Conservation (phyloP, 2,329 filamentous ascomycete species). For the Ophiocordyceps camponoti-saundersi region DNA sequence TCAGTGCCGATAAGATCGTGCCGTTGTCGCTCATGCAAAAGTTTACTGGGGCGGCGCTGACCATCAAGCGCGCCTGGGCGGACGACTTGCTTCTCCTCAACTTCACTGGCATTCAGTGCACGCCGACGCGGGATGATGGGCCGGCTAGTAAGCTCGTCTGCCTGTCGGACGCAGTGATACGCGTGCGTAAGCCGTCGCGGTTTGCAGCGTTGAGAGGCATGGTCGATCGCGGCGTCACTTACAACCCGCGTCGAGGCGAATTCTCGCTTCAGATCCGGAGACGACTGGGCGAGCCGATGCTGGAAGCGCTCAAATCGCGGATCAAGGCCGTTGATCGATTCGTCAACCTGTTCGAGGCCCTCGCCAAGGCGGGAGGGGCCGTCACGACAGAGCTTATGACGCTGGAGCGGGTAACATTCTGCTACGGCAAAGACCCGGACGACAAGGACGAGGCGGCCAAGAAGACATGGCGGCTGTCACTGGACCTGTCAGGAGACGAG, state of each 20-base stretch:
- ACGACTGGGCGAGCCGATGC: conserved; percentile 38
- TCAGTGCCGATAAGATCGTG: conserved; percentile 4
- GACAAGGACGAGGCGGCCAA: conserved; percentile 1
- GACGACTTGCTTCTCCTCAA: conserved; percentile 39
- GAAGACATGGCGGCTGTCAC: conserved; percentile 31
- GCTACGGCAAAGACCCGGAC: conserved; percentile 32
- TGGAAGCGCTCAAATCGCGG: conserved; percentile 40
- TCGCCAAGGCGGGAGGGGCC: conserved; percentile 36
- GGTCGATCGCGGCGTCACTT: conserved; percentile 45
- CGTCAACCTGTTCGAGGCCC: conserved; percentile 50
- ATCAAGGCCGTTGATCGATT: conserved; percentile 54
- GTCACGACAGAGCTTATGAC: conserved; percentile 42
- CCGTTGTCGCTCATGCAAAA: conserved; percentile 9
- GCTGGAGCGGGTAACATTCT: conserved; percentile 48
- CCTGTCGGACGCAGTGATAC: conserved; percentile 35
- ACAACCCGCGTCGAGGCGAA: conserved; percentile 39
- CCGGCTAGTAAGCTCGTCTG: conserved; percentile 14
- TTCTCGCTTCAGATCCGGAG: conserved; percentile 46
- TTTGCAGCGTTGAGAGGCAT: conserved; percentile 36
- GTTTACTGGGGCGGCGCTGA: conserved; percentile 5
- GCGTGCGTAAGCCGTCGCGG: conserved; percentile 32
- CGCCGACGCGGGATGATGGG: conserved; percentile 2
- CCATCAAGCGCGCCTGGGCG: conserved; percentile 32
- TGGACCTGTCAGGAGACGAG: conserved; percentile 36
- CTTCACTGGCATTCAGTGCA: conserved; percentile 29